Evolutionary conservation across 1,284 basidiomycete species (phyloP).

Genomic region (Volvariella volvacea): DNA sequence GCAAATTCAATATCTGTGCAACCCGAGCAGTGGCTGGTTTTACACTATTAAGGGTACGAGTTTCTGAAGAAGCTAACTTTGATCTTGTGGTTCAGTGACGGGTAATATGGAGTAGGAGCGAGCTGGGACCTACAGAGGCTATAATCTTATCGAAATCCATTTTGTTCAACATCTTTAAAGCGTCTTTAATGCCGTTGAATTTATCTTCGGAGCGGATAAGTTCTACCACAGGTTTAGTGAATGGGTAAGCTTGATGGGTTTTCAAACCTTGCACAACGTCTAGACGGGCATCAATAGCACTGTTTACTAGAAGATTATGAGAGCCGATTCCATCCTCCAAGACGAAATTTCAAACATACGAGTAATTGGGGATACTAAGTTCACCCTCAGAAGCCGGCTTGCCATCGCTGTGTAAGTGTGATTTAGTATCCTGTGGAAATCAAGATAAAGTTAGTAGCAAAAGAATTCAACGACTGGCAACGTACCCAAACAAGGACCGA

Average conservation of each 20-base stretch:
- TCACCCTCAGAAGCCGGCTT: constrained; percentile 68
- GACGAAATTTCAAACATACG: too few species aligned
- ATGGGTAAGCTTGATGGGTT: background rate
- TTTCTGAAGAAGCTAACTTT: constrained; percentile 61
- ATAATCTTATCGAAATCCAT: constrained; percentile 88
- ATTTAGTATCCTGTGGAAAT: constrained; percentile 51
- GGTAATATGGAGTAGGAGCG: background rate
- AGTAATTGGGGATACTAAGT: constrained; percentile 79
- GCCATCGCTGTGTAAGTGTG: constrained; percentile 89
- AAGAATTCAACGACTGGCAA: background rate
- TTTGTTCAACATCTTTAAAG: constrained; percentile 66
- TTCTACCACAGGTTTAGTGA: constrained; percentile 36
- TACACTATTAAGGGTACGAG: constrained; percentile 41
- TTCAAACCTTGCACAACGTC: constrained; percentile 76
- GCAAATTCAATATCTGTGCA: constrained; percentile 69
- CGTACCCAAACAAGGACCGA: constrained; percentile 72
- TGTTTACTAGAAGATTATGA: constrained; percentile 45
- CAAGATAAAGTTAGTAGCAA: constrained; percentile 1
- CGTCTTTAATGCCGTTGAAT: constrained; percentile 63
- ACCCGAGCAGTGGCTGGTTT: constrained; percentile 67
- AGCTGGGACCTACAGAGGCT: constrained; percentile 42
- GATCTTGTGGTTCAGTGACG: constrained; percentile 1
- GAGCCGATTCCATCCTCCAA: constrained; percentile 5
- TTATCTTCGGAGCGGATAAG: constrained; percentile 70
- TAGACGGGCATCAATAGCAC: constrained; percentile 71